Evolutionary conservation across 1,139 yeast species (phyloP).

Genomic region (Protomyces lactucae-debilis): DNA sequence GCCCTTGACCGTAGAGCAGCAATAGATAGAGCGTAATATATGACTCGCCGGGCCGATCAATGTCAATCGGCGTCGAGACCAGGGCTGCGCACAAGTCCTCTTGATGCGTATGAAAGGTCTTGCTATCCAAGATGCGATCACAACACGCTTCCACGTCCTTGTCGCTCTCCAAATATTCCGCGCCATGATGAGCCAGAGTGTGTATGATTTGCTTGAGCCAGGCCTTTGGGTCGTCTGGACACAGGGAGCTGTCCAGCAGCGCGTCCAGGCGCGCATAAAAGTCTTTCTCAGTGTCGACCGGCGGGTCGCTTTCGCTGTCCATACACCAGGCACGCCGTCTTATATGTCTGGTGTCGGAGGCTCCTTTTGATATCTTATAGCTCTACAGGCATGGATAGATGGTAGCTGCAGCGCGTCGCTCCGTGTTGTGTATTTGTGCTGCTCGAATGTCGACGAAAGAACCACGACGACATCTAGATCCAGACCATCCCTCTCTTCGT

Average conservation of each 20-base stretch:
- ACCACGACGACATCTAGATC: too few species aligned
- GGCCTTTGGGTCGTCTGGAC: background rate
- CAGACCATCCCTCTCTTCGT: background rate
- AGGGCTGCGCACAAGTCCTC: conserved; percentile 38
- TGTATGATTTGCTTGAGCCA: background rate
- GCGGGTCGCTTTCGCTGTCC: background rate
- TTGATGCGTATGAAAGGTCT: conserved; percentile 36
- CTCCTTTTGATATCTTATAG: too few species aligned
- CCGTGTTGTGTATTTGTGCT: too few species aligned
- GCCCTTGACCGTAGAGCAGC: conserved; percentile 47
- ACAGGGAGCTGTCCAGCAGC: background rate
- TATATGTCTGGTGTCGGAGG: too few species aligned
- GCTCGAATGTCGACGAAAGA: too few species aligned
- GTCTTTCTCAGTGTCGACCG: background rate
- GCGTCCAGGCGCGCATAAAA: background rate
- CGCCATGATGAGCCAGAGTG: conserved; percentile 16
- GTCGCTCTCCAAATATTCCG: conserved; percentile 37
- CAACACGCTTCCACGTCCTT: conserved; percentile 39
- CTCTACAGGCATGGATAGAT: too few species aligned
- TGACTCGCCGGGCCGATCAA: conserved; percentile 16
- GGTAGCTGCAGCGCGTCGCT: background rate
- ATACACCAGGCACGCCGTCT: background rate
- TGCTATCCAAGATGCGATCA: conserved; percentile 37
- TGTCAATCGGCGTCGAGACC: conserved; percentile 34
- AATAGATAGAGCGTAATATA: conserved; percentile 37